Percentiles rank a stretch among this genome's conserved stretches.
These are phyloP conservation scores for Phaffia australis DNA, from an alignment of 768 basidiomycete species.

Conservation along the genomic window DNA sequence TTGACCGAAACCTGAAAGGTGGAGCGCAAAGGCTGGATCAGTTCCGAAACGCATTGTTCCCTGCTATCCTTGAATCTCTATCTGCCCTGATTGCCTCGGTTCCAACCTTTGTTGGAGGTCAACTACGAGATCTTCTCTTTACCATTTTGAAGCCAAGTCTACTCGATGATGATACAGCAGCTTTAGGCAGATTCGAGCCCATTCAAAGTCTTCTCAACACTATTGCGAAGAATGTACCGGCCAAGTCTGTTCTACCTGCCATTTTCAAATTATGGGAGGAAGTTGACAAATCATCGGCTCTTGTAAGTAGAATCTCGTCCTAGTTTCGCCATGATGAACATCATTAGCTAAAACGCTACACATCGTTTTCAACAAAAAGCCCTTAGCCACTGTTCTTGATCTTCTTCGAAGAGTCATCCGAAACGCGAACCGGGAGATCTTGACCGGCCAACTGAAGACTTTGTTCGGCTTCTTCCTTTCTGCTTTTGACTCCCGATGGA, in stretches of 20 bases:
- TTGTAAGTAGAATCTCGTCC: constrained; percentile 23
- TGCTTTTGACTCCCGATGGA: constrained; percentile 51
- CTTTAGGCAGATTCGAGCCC: constrained; percentile 1
- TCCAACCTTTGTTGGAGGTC: constrained; percentile 53
- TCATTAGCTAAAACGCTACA: no score
- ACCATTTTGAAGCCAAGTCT: constrained; percentile 26
- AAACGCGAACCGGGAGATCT: constrained; percentile 51
- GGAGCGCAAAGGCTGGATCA: neutral
- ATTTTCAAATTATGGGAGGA: constrained; percentile 42
- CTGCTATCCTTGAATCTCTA: constrained; percentile 44
- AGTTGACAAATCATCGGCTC: constrained; percentile 30
- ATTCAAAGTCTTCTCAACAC: constrained; percentile 50
- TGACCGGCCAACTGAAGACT: constrained; percentile 55
- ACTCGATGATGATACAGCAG: neutral
- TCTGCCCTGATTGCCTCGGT: constrained; percentile 60
- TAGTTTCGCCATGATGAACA: no score
- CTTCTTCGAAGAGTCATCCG: constrained; percentile 57
- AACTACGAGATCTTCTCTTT: constrained; percentile 31
- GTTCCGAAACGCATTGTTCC: constrained; percentile 17
- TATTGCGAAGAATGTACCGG: constrained; percentile 58
- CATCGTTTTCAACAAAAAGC: constrained; percentile 12
- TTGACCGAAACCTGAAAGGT: constrained; percentile 22
- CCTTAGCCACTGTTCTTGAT: constrained; percentile 52
- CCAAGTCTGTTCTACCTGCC: constrained; percentile 57
- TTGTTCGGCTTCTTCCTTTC: constrained; percentile 71